A percentile compares a stretch with the other conserved stretches of the same genome.
phyloP scores from a whole-genome alignment of 306 rosid genomes.

The Acacia confusa region DNA sequence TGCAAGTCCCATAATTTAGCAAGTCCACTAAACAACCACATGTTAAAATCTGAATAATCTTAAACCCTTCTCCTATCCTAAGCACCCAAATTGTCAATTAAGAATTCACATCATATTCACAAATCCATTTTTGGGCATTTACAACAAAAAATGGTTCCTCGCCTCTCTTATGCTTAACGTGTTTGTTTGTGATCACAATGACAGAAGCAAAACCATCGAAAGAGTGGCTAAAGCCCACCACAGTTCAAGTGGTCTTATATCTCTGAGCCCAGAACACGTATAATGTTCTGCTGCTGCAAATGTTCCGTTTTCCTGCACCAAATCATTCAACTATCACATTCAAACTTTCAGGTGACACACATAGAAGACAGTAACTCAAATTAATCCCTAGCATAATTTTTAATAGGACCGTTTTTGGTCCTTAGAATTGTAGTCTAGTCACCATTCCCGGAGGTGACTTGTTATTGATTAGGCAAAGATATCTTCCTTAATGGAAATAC shows the following conservation, averaged over 20 bases:
- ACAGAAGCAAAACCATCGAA: slow-evolving; percentile 31
- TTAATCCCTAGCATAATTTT: neutral
- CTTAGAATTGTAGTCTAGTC: neutral
- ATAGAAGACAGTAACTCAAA: neutral
- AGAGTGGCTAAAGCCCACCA: slow-evolving; percentile 35
- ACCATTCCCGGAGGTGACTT: neutral
- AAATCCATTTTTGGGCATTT: neutral
- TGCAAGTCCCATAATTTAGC: neutral
- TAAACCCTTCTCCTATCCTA: neutral
- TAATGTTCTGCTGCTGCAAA: slow-evolving; percentile 24
- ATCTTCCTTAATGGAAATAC: neutral
- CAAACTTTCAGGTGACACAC: neutral
- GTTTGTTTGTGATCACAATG: neutral
- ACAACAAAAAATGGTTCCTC: neutral
- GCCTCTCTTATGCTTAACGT: neutral
- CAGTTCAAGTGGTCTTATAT: slow-evolving; percentile 33
- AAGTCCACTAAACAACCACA: neutral
- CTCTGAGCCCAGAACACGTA: slow-evolving; percentile 34
- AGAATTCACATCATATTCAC: neutral
- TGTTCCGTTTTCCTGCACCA: slow-evolving; percentile 58
- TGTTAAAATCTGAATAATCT: neutral
- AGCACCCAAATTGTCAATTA: neutral
- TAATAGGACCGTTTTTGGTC: neutral
- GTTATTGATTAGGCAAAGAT: neutral
- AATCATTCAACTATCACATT: neutral